Percentiles rank a stretch among this genome's conserved stretches.
These are phyloP conservation scores for Lathyrus oleraceus DNA, from an alignment of 306 rosid species.

Conservation along the genomic window DNA sequence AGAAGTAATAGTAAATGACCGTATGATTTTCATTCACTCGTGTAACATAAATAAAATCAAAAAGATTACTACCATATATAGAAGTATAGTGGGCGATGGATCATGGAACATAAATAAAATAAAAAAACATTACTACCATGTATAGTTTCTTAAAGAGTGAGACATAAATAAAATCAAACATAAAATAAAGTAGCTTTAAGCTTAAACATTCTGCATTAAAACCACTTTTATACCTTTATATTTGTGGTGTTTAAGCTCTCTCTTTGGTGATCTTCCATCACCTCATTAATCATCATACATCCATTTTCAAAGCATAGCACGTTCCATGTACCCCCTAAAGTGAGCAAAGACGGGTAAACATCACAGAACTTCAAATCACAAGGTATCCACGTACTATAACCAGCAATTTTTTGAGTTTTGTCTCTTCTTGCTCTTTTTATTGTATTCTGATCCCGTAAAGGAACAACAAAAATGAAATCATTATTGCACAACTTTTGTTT, in stretches of 20 bases:
- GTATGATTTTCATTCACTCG: not conserved
- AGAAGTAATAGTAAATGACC: conserved; percentile 1
- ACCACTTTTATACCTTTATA: conserved; percentile 12
- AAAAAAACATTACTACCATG: not conserved
- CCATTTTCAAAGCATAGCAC: conserved; percentile 29
- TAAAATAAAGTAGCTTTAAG: conserved; percentile 23
- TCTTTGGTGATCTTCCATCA: conserved; percentile 27
- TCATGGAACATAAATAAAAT: conserved; percentile 14
- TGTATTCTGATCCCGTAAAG: conserved; percentile 26
- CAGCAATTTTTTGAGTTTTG: conserved; percentile 27
- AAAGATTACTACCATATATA: not conserved
- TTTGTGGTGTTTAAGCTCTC: conserved; percentile 45
- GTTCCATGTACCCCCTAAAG: conserved; percentile 38
- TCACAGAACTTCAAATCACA: conserved; percentile 30
- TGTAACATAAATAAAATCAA: conserved; percentile 15
- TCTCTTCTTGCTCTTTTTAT: conserved; percentile 26
- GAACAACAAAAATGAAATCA: not conserved
- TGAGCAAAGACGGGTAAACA: conserved; percentile 37
- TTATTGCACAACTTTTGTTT: not conserved
- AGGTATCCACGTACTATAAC: conserved; percentile 22
- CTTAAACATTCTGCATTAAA: conserved; percentile 26
- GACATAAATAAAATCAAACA: conserved; percentile 6
- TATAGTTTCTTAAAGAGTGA: conserved; percentile 16
- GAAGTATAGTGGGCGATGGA: conserved; percentile 13
- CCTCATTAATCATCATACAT: conserved; percentile 38